Conservation (phyloP, 805 yeast species). For the Clavispora santaluciae region DNA sequence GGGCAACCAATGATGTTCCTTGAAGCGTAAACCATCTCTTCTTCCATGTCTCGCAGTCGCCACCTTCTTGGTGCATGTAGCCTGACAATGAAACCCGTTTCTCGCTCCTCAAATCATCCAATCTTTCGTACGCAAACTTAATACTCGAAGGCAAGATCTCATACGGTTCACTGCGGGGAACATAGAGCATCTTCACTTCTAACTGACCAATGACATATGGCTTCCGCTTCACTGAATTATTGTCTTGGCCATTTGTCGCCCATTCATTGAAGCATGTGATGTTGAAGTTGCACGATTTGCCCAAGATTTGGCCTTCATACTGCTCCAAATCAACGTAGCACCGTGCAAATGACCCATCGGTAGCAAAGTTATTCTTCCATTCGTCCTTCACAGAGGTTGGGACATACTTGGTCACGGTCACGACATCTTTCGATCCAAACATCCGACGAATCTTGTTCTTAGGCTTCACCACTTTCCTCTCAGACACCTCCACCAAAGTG, state of each 20-base stretch:
- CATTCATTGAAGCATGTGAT: slow-evolving; percentile 78
- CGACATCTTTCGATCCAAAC: slow-evolving; percentile 44
- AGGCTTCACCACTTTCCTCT: slow-evolving; percentile 46
- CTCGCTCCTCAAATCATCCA: slow-evolving; percentile 29
- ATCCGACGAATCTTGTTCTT: slow-evolving; percentile 42
- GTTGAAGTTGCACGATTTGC: slow-evolving; percentile 46
- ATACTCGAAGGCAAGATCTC: slow-evolving; percentile 73
- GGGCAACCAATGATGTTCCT: slow-evolving; percentile 71
- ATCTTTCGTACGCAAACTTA: slow-evolving; percentile 37
- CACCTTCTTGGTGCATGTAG: slow-evolving; percentile 82
- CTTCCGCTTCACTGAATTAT: slow-evolving; percentile 24
- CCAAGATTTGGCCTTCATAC: slow-evolving; percentile 51
- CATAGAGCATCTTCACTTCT: slow-evolving; percentile 61
- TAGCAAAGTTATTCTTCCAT: slow-evolving; percentile 64
- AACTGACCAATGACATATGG: slow-evolving; percentile 66
- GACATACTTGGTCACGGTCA: slow-evolving; percentile 48
- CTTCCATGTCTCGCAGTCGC: slow-evolving; percentile 74
- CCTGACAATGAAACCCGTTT: slow-evolving; percentile 48
- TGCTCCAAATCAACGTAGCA: slow-evolving; percentile 61
- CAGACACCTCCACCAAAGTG: slow-evolving; percentile 55
- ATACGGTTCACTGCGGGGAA: slow-evolving; percentile 55
- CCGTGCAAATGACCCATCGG: slow-evolving; percentile 87
- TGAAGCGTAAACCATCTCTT: slow-evolving; percentile 70
- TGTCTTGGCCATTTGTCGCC: slow-evolving; percentile 39
- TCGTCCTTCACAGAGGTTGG: slow-evolving; percentile 51